Percentiles rank a stretch among this genome's conserved stretches.
Evolutionary conservation across 1,284 basidiomycete species (phyloP).

Genomic region (Cutaneotrichosporon cavernicola): DNA sequence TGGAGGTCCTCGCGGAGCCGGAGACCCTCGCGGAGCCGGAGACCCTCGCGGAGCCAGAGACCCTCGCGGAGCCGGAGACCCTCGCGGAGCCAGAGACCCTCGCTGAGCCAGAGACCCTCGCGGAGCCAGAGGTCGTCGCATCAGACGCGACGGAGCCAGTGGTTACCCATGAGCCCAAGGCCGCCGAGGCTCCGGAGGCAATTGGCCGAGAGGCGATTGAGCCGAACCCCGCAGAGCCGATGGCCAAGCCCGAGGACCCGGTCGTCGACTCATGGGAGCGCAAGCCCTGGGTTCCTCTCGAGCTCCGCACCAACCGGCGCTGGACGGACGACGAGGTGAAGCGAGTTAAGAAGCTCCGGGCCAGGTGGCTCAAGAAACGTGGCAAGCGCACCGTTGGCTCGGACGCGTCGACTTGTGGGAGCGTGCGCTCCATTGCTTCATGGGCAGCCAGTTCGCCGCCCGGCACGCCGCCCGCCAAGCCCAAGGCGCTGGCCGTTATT

Average conservation of each 20-base stretch:
- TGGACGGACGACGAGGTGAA: background rate
- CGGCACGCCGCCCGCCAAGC: background rate
- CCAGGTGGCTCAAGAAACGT: background rate
- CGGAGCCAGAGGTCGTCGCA: too few relatives aligned
- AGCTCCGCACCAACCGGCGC: background rate
- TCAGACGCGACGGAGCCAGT: too few relatives aligned
- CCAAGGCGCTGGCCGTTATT: background rate
- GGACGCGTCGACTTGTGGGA: background rate
- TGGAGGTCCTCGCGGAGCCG: too few relatives aligned
- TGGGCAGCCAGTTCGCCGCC: background rate
- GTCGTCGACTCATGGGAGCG: background rate
- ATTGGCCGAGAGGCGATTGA: too few relatives aligned
- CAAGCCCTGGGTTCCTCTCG: background rate
- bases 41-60: too few relatives aligned
- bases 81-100: too few relatives aligned
- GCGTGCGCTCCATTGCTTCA: background rate
- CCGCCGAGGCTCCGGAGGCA: too few relatives aligned
- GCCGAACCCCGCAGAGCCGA: too few relatives aligned
- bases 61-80: too few relatives aligned
- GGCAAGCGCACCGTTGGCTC: background rate
- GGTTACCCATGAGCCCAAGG: too few relatives aligned
- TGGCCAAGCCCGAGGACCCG: background rate
- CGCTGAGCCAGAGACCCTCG: too few relatives aligned
- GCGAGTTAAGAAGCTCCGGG: background rate
- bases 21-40: too few relatives aligned